Conservation (phyloP, 441 rosid species). For the Capsella rubella region DNA sequence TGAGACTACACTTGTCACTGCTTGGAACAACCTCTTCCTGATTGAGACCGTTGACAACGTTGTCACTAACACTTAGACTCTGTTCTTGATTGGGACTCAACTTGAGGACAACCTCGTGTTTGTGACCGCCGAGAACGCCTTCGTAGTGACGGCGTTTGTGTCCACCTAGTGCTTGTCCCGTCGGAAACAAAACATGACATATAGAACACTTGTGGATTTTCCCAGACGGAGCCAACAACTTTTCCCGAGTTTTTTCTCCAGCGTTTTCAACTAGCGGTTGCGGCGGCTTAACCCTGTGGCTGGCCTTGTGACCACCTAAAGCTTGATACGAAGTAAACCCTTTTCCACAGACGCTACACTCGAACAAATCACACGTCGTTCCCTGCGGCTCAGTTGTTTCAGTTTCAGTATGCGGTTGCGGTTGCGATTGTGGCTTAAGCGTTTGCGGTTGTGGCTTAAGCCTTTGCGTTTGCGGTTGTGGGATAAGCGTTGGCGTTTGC, state of each 20-base stretch:
- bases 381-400: background rate
- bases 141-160: constrained; percentile 83
- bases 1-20: constrained; percentile 28
- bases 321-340: constrained; percentile 88
- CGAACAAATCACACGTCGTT: constrained; percentile 43
- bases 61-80: background rate
- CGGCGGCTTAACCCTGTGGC: constrained; percentile 61
- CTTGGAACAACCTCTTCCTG: constrained; percentile 7
- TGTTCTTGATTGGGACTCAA: constrained; percentile 24
- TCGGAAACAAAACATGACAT: constrained; percentile 66
- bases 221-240: constrained; percentile 37
- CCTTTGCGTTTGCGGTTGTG: constrained; percentile 39
- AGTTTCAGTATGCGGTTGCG: constrained; percentile 21
- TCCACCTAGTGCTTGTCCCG: constrained; percentile 82
- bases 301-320: constrained; percentile 95
- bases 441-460: background rate
- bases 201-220: constrained; percentile 66
- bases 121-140: constrained; percentile 51
- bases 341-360: constrained; percentile 81
- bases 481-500: background rate
- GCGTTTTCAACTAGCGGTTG: constrained; percentile 37
- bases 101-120: constrained; percentile 51
- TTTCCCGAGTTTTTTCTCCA: constrained; percentile 11
- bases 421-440: background rate
- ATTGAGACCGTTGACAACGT: constrained; percentile 48